A percentile compares a stretch with the other conserved stretches of the same genome.
Conservation (phyloP, 441 rosid species). For the Gossypium gossypioides region DNA sequence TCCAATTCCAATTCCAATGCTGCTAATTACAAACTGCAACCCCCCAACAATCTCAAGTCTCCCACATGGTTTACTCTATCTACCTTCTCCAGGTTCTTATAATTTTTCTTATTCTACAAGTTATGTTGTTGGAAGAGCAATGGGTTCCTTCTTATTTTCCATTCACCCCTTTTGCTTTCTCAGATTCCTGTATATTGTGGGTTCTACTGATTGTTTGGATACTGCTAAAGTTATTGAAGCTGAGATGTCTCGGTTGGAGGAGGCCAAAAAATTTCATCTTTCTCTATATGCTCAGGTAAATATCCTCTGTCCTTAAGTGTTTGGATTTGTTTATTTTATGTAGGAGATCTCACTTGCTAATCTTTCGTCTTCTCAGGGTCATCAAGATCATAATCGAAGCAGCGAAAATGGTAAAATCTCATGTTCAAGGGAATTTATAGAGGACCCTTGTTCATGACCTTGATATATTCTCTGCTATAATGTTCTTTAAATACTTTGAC, state of each 20-base stretch:
- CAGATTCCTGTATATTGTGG: slow-evolving; percentile 41
- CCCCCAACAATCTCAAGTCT: slow-evolving; percentile 22
- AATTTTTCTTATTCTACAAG: background rate
- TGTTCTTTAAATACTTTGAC: background rate
- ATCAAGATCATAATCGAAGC: slow-evolving; percentile 5
- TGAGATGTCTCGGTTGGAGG: slow-evolving; percentile 59
- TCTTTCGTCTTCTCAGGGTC: background rate
- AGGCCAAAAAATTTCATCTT: slow-evolving; percentile 51
- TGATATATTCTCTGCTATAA: background rate
- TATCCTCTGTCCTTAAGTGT: slow-evolving; percentile 3
- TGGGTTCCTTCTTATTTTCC: background rate
- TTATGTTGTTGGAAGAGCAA: background rate
- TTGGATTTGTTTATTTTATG: background rate
- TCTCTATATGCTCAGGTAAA: slow-evolving; percentile 44
- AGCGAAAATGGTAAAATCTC: slow-evolving; percentile 13
- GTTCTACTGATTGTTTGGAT: slow-evolving; percentile 31
- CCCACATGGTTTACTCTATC: slow-evolving; percentile 52
- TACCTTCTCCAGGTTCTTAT: slow-evolving; percentile 40
- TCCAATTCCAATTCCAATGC: slow-evolving; percentile 13
- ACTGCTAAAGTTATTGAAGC: slow-evolving; percentile 32
- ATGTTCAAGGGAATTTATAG: background rate
- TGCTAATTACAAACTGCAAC: slow-evolving; percentile 38
- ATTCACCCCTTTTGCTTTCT: background rate
- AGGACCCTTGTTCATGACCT: background rate
- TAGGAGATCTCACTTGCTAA: background rate